Evolutionary conservation across 306 rosid species (phyloP), one percentile per base, ranked within the genome.

Genomic region (Vigna trinervia): DNA sequence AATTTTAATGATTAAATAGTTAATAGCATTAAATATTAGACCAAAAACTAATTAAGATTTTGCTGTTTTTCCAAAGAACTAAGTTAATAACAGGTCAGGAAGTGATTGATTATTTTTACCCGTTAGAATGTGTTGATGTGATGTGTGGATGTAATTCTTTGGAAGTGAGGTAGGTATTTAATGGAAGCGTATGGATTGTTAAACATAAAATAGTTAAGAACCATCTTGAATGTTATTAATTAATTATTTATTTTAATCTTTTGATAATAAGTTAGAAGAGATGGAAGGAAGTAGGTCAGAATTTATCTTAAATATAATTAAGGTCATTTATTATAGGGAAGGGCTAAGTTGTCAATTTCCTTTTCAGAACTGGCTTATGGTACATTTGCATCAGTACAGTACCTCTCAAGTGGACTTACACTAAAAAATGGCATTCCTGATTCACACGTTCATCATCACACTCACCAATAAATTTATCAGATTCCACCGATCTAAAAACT

Each of bases 251-350:
- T 41, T 51, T 75, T 68, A 63, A 77, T 57, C 26, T 34, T 74
- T 22, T 26, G 38, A 78, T 68, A 73, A 69, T 82, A 77, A 79
- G 73, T 65, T 73, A 70, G 20, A 79, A 34, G 75, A 69, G 69
- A 85, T 52, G 45, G 84, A 74, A 60, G 61, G 89, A 85, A 74
- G 10, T 8, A n/a, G 76, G 84, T 84, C 83, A 85, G 87, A 82
- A 38, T 79, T 75, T 30, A 79, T 47, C 71, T 54, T 45, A 78
- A 77, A 45, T 81, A 36, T 63, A 85, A 79, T 87, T 70, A 89
- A 79, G 54, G 51, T 50, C 83, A 87, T 89, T 87, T 61, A 85
- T 77, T 74, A 68, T 62, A 66, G 73, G 10, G 8, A 61, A 23
- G 30, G 38, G 71, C 73, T 81, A 59, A 68, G 8, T 14, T 36